Evolutionary conservation across 768 basidiomycete species (phyloP).

Genomic region (Tremella yokohamensis): DNA sequence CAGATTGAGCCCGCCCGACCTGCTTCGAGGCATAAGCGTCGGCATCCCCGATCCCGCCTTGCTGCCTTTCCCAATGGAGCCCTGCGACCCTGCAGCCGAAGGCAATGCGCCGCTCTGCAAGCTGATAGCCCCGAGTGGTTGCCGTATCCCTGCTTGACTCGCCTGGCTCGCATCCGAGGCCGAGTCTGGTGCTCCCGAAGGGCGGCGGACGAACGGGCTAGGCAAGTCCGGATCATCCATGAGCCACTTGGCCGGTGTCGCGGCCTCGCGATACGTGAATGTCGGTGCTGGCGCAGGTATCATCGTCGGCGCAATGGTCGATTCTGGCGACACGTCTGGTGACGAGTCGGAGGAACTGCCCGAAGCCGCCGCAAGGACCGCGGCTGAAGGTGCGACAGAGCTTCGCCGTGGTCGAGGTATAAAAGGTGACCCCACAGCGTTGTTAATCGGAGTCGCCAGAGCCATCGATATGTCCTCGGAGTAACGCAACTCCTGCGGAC

Average conservation of each 20-base stretch:
- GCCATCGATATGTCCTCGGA: slow-evolving; percentile 45
- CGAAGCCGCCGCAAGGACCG: background rate
- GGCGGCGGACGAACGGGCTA: slow-evolving; percentile 41
- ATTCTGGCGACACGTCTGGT: background rate
- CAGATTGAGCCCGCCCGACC: slow-evolving; percentile 23
- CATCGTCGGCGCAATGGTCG: slow-evolving; percentile 24
- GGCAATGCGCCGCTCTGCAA: slow-evolving; percentile 3
- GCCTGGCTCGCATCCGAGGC: background rate
- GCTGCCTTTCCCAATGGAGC: background rate
- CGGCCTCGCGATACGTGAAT: slow-evolving; percentile 39
- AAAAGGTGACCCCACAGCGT: slow-evolving; percentile 13
- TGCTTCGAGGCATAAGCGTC: slow-evolving; percentile 22
- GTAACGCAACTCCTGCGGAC: slow-evolving; percentile 36
- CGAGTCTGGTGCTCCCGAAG: slow-evolving; percentile 9
- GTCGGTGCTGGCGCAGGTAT: slow-evolving; percentile 30
- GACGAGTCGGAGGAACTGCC: background rate
- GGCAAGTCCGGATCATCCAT: slow-evolving; percentile 46
- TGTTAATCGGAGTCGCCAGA: slow-evolving; percentile 16
- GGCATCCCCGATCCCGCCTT: background rate
- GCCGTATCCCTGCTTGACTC: slow-evolving; percentile 6
- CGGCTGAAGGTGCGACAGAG: slow-evolving; percentile 9
- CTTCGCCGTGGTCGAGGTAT: slow-evolving; percentile 13
- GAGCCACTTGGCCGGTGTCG: slow-evolving; percentile 49
- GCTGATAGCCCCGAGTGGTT: slow-evolving; percentile 30
- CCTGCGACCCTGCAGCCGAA: background rate